Percentiles rank a stretch among this genome's conserved stretches.
Conservation (phyloP, 2,329 filamentous ascomycete species). For the Talaromyces sp. region DNA sequence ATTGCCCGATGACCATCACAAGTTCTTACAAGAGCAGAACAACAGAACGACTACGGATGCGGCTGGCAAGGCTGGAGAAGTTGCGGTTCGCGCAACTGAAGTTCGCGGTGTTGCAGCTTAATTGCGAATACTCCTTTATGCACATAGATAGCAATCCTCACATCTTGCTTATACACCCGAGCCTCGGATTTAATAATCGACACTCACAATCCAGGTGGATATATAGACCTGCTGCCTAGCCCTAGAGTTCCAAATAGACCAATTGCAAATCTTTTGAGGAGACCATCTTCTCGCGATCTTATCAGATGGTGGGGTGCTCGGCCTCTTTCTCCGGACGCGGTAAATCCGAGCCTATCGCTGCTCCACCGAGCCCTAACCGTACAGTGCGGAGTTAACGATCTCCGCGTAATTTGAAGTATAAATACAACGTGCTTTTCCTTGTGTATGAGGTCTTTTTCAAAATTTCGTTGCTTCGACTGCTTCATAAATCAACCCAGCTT, state of each 20-base stretch:
- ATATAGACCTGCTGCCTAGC: neutral
- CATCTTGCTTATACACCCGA: neutral
- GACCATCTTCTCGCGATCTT: neutral
- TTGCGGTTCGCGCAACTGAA: slow-evolving; percentile 1
- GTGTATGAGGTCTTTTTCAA: too few species aligned
- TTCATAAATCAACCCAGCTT: neutral
- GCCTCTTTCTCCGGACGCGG: neutral
- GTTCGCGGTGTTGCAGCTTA: neutral
- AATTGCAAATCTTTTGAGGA: neutral
- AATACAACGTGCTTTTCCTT: neutral
- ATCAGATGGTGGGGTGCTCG: slow-evolving; percentile 12
- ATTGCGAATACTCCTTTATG: neutral
- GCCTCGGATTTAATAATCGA: neutral
- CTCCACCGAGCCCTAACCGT: too few species aligned
- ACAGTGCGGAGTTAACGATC: too few species aligned
- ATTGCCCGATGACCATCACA: slow-evolving; percentile 27
- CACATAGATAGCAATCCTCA: neutral
- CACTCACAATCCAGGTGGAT: neutral
- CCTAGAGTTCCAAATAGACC: neutral
- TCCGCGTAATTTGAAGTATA: neutral
- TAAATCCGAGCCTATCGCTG: slow-evolving; percentile 4
- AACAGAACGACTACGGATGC: neutral
- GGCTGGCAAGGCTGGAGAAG: neutral
- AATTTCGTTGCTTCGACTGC: neutral
- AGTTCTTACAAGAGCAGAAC: slow-evolving; percentile 6